Conservation (phyloP, 1,284 basidiomycete genomes). For the Malassezia globosa region DNA sequence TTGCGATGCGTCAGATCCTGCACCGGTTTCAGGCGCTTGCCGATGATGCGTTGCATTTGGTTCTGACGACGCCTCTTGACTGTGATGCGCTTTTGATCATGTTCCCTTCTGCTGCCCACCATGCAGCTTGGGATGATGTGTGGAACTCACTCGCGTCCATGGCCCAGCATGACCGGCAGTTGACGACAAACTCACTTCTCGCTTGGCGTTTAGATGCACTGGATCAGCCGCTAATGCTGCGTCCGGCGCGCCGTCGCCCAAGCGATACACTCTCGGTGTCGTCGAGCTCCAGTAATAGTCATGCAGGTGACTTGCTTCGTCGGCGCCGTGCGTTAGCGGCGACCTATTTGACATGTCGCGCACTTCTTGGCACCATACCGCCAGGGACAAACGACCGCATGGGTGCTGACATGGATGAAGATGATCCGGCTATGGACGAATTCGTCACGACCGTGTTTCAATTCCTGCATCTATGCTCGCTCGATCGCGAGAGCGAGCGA, state of each 20-base stretch:
- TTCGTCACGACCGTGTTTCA: slow-evolving; percentile 31
- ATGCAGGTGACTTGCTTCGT: slow-evolving; percentile 22
- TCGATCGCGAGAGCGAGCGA: slow-evolving; percentile 29
- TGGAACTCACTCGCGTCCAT: slow-evolving; percentile 73
- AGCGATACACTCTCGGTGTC: slow-evolving; percentile 7
- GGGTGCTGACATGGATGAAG: slow-evolving; percentile 10
- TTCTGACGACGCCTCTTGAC: slow-evolving; percentile 24
- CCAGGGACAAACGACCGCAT: slow-evolving; percentile 4
- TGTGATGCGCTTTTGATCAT: slow-evolving; percentile 48
- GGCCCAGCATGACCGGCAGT: slow-evolving; percentile 68
- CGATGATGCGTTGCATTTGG: slow-evolving; percentile 22
- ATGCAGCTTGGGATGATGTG: slow-evolving; percentile 66
- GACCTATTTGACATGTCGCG: slow-evolving; percentile 22
- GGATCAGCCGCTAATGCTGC: slow-evolving; percentile 19
- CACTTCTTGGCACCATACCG: slow-evolving; percentile 5
- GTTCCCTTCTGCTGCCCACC: slow-evolving; percentile 55
- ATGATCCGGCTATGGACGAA: slow-evolving; percentile 15
- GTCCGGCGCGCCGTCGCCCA: slow-evolving; percentile 20
- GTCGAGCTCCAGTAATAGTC: slow-evolving; percentile 17
- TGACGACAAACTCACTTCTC: slow-evolving; percentile 74
- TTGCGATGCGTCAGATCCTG: slow-evolving; percentile 39
- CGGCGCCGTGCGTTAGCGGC: slow-evolving; percentile 27
- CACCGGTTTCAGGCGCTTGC: slow-evolving; percentile 32
- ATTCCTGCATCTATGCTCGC: slow-evolving; percentile 32
- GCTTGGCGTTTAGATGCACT: slow-evolving; percentile 58